Evolutionary conservation across 2,329 filamentous ascomycete species (phyloP).

Genomic region (Lithohypha guttulata): DNA sequence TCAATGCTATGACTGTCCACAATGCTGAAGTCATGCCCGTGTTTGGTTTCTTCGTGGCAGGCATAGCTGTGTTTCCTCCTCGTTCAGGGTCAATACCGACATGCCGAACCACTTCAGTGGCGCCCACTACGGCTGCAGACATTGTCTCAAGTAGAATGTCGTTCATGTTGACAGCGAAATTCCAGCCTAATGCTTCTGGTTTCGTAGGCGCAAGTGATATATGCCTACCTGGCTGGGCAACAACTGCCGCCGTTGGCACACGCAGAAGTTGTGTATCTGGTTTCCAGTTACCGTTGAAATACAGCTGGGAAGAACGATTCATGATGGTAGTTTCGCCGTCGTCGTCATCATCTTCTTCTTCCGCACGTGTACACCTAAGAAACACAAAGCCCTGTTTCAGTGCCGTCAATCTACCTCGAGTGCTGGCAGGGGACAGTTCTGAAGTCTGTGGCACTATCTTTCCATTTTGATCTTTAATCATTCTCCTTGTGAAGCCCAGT

Average conservation of each 20-base stretch:
- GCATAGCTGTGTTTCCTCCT: conserved; percentile 6
- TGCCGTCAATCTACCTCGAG: too few relatives aligned
- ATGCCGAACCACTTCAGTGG: not conserved
- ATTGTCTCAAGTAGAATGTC: not conserved
- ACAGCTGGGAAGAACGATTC: not conserved
- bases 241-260: too few relatives aligned
- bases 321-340: not conserved
- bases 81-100: not conserved
- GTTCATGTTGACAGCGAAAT: not conserved
- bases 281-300: not conserved
- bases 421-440: not conserved
- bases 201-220: not conserved
- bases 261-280: too few relatives aligned
- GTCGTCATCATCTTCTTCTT: too few relatives aligned
- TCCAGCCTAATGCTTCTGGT: not conserved
- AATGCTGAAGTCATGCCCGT: conserved; percentile 35
- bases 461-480: not conserved
- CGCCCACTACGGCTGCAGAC: too few relatives aligned
- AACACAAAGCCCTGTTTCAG: too few relatives aligned
- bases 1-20: conserved; percentile 39
- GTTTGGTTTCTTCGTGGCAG: conserved; percentile 12
- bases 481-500: not conserved
- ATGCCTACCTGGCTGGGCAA: too few relatives aligned
- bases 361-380: too few relatives aligned
- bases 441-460: not conserved